Evolutionary conservation across 495 filamentous ascomycete genomes (phyloP).

Genomic region (Astrothelium macrocarpum): DNA sequence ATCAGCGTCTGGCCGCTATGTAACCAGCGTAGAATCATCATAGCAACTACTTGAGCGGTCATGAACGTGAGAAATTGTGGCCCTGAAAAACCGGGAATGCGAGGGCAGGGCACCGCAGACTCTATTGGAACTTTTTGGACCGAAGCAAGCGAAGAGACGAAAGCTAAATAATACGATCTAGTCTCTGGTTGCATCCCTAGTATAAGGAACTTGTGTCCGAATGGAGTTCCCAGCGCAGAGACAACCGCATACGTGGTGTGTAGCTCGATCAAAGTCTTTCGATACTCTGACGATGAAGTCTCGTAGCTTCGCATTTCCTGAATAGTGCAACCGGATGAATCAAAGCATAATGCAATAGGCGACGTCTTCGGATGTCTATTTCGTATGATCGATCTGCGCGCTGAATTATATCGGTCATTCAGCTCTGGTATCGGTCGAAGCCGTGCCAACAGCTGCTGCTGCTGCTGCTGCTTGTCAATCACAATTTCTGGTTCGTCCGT

Average conservation of each 20-base stretch:
- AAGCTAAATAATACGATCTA: neutral
- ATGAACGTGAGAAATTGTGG: neutral
- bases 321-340: no score
- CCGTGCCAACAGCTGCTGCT: no score
- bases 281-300: neutral
- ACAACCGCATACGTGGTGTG: neutral
- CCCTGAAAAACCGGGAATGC: neutral
- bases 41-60: neutral
- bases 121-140: neutral
- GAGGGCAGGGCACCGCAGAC: neutral
- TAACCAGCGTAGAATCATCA: neutral
- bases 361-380: neutral
- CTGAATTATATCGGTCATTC: neutral
- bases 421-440: neutral
- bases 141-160: neutral
- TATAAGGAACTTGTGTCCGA: neutral
- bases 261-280: neutral
- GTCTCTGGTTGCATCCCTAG: neutral
- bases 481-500: neutral
- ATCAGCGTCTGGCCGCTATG: neutral
- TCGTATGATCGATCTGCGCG: neutral
- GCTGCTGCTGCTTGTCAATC: neutral
- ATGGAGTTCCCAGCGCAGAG: neutral
- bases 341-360: neutral
- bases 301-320: no score